Base-by-base conservation (phyloP, 2,329 filamentous ascomycete species). In the Podosphaera fusca region DNA sequence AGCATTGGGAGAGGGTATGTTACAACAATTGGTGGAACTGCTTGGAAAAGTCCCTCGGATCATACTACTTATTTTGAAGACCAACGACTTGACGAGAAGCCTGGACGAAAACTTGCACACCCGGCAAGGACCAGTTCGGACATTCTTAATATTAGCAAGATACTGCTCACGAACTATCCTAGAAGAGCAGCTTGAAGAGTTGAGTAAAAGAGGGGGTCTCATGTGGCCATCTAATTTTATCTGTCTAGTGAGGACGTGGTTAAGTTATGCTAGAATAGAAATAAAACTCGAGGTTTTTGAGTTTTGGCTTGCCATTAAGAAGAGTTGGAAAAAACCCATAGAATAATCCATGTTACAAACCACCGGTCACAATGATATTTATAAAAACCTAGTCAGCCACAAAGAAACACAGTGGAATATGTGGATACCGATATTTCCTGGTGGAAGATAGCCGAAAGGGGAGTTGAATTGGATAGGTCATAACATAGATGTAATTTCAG, bases 51-150 rank as follows among this genome's bases (percentile, higher is more conserved):
- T 98, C 5, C 92, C 92, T 0, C 76, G 88, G 50, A 87, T 98
- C 61, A 95, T 98, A 57, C 75, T 98, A 10, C 74, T 98, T 34
- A 96, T 98, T 62, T 76, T 98, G 60, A 98, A 98, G 72, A 98
- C 92, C 2, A 98, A 98, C 68, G 92, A 98, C 70, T 73, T 98
- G 45, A 98, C 92, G 14, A 81, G 92, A 61, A 92, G 84, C 64
- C 77, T 98, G 21, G 92, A 98, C 67, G 92, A 98, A 73, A 89
- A 84, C 66, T 74, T 94, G 42, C 84, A 89, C 57, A 92, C 86
- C 0, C 75, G 78, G 5, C 76, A 79, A 60, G 81, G 81, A 0
- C 80, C 81, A 2, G 75, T 82, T 61, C 74, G 80, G 53, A 77
- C 72, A 12, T 85, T 85, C 63, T 71, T 85, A 65, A 85, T 85